A percentile compares a stretch with the other conserved stretches of the same genome.
Conservation (phyloP, 2,329 filamentous ascomycete genomes). For the Phyllosticta citrichinensis region DNA sequence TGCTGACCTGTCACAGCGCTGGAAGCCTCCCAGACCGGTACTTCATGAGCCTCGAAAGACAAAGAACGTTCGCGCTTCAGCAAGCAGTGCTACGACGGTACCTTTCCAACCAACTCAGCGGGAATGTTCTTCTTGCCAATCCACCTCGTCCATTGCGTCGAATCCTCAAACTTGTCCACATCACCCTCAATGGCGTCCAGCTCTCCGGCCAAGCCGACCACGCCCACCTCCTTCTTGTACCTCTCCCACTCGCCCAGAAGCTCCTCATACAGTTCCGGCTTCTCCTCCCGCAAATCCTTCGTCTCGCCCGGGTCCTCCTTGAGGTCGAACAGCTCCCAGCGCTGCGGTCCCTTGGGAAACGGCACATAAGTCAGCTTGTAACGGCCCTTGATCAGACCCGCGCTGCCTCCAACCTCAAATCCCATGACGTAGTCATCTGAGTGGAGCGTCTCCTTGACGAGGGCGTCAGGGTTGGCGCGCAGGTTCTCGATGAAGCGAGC, state of each 20-base stretch:
- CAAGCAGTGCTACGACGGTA: not conserved
- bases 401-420: slow-evolving; percentile 4
- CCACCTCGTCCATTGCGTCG: slow-evolving; percentile 6
- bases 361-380: slow-evolving; percentile 9
- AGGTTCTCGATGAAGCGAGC: not conserved
- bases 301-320: slow-evolving; percentile 7
- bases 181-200: not conserved
- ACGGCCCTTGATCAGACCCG: not conserved
- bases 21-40: no score
- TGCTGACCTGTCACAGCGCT: no score
- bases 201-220: slow-evolving; percentile 4
- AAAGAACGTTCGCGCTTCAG: not conserved
- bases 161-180: slow-evolving; percentile 6
- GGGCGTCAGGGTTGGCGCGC: not conserved
- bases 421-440: not conserved
- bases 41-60: no score
- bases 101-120: not conserved
- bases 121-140: slow-evolving; percentile 6
- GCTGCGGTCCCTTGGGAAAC: slow-evolving; percentile 3
- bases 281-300: not conserved
- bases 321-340: slow-evolving; percentile 8
- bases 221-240: slow-evolving; percentile 11
- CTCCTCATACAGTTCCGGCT: not conserved
- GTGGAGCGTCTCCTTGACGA: not conserved
- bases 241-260: slow-evolving; percentile 3